These are phyloP conservation scores for Vachellia collinsii DNA, from an alignment of 306 rosid species.

Conservation along the genomic window DNA sequence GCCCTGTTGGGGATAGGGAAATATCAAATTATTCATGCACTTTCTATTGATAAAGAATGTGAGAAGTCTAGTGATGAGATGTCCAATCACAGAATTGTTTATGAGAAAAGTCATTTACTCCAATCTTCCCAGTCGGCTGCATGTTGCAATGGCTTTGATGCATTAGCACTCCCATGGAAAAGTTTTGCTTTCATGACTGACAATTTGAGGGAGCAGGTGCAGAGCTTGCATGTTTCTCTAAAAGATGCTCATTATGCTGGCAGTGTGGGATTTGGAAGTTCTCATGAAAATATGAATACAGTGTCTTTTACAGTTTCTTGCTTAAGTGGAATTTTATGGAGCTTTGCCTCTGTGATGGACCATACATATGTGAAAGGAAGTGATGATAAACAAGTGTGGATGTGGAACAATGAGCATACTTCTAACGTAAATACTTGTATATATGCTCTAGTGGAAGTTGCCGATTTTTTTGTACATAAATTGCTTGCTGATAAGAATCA, in stretches of 20 bases:
- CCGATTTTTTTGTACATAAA: constrained; percentile 48
- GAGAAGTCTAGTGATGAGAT: constrained; percentile 50
- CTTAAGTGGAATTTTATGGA: constrained; percentile 77
- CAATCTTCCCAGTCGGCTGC: constrained; percentile 33
- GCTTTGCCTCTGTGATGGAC: constrained; percentile 57
- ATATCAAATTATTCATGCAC: constrained; percentile 50
- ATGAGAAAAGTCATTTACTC: constrained; percentile 48
- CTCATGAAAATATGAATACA: constrained; percentile 49
- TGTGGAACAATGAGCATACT: constrained; percentile 46
- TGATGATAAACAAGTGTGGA: constrained; percentile 40
- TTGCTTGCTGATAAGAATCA: constrained; percentile 50
- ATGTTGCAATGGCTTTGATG: not conserved
- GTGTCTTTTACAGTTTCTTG: constrained; percentile 66
- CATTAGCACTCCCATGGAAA: constrained; percentile 33
- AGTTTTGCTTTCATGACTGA: constrained; percentile 52
- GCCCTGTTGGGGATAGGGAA: constrained; percentile 64
- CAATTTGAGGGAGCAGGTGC: constrained; percentile 64
- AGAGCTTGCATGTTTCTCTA: constrained; percentile 47
- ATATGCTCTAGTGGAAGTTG: constrained; percentile 48
- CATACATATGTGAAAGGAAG: constrained; percentile 40
- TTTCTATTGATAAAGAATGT: constrained; percentile 43
- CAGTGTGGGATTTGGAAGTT: constrained; percentile 42
- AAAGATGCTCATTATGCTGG: constrained; percentile 43
- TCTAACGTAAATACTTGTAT: constrained; percentile 58
- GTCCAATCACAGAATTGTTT: constrained; percentile 36